Evolutionary conservation across 1,284 basidiomycete genomes (phyloP), one percentile per base, ranked within the genome.

Genomic region (Boletellus dicymbophilus): DNA sequence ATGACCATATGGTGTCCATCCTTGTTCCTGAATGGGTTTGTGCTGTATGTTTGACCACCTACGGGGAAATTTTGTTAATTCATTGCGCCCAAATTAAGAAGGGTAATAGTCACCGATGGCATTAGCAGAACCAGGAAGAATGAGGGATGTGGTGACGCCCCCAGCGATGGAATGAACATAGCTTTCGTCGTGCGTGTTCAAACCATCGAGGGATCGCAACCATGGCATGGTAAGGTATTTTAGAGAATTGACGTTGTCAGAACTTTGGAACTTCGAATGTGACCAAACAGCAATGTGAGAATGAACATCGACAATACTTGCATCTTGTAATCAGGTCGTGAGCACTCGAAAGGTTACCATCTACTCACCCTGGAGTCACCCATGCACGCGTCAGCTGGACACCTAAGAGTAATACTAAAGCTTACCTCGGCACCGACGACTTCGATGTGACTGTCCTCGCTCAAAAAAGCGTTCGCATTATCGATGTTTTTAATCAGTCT

Each of bases 111-210:
- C 56, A 79, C 81, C 82, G 20, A 85, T 82, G 13, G 77, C 78
- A 61, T 79, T 70, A 21, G 73, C 76, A 10, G 77, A 80, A 1
- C 84, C 83, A 0, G 83, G 84, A 1, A 85, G 71, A 15, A 86
- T 71, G 44, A 90, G 75, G 1, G 86, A 78, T 3, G 87, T 85
- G 1, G 89, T 91, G 18, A 91, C 79, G 7, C 82, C 83, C n/a
- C 63, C 63, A 2, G 63, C 54, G 6, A 67, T 56, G n/a, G 56
- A 48, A 34, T 54, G 61, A 7, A 49, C 52, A 39, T 68, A 65
- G 20, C 54, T 47, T 3, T 66, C 66, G 38, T 68, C 63, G 41
- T 65, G 66, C 10, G 66, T 65, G 42, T 69, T 68, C 48, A 65
- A 42, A 21, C 46, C 63, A 30, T 65, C 65, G 12, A 65, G 37